Base-by-base conservation (phyloP, 306 rosid genomes). In the Malus fusca region DNA sequence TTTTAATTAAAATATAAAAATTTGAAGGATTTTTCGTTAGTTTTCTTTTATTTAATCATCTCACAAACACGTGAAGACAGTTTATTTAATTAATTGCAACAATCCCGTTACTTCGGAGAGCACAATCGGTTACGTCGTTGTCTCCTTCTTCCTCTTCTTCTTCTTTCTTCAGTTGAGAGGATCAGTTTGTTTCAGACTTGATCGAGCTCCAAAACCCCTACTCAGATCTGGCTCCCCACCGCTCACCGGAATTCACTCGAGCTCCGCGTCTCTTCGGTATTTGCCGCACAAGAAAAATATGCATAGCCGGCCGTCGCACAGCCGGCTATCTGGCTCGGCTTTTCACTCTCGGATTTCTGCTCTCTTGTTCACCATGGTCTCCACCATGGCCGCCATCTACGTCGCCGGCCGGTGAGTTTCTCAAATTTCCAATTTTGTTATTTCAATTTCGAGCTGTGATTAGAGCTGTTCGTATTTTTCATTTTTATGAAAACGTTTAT, bases 341-440 rank as follows among this genome's bases (percentile, higher is more conserved):
- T 85, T 86, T 22, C 88, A 76, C 75, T 88, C 91, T 46, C 91
- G 83, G 43, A 69, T 88, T 28, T 82, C 86, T n/a, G 72, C 71
- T 79, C 85, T 90, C 53, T 37, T 82, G 56, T 71, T 88, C 30
- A 77, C 91, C 37, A 80, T 87, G 90, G 9, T 85, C 58, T 86
- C 96, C 51, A 72, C 96, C 82, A 85, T 88, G 93, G 91, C 93
- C 56, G 82, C 90, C 33, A 64, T 85, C n/a, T 91, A 91, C 80
- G 91, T 87, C 61, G 93, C 91, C 35, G 89, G 90, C 79, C 82
- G 93, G 96, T 91, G 62, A 75, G 83, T 64, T 74, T n/a, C 66
- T 53, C 55, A 28, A 64, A 22, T 62, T 28, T 44, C 26, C 1
- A 56, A 56, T 3, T 61, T 25, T 46, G 2, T 11, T 22, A 8